A percentile compares a stretch with the other conserved stretches of the same genome.
phyloP scores from a whole-genome alignment of 495 filamentous ascomycete species.

The Aspergillus indologenus region DNA sequence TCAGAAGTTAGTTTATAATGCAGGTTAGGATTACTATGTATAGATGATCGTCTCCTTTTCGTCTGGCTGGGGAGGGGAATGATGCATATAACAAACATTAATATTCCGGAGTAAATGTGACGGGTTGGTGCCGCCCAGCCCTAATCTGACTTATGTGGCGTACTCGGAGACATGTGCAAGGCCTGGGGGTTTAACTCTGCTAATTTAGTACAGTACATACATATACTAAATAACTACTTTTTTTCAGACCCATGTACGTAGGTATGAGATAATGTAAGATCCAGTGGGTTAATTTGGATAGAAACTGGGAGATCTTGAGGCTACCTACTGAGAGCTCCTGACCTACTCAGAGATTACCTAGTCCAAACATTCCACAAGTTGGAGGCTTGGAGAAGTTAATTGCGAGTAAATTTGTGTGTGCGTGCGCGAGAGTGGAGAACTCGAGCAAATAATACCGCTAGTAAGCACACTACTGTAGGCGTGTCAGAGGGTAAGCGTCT shows the following conservation, averaged over 20 bases:
- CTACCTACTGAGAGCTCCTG: too few relatives aligned
- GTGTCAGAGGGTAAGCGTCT: conserved; percentile 14
- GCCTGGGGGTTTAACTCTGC: neutral
- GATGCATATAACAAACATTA: neutral
- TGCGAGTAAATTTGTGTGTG: too few relatives aligned
- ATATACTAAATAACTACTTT: too few relatives aligned
- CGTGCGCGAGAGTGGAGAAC: neutral
- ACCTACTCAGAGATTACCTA: too few relatives aligned
- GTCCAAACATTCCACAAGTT: too few relatives aligned
- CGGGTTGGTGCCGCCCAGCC: neutral
- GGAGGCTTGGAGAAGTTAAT: too few relatives aligned
- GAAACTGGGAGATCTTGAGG: too few relatives aligned
- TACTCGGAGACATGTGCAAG: neutral
- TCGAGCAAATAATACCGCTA: conserved; percentile 10
- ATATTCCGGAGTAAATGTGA: neutral
- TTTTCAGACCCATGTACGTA: too few relatives aligned
- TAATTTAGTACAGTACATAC: neutral
- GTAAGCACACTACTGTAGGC: conserved; percentile 10
- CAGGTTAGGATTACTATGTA: conserved; percentile 10
- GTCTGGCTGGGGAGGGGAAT: neutral
- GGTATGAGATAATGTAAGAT: too few relatives aligned
- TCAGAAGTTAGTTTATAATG: neutral
- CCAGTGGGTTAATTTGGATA: too few relatives aligned
- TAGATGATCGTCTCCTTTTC: conserved; percentile 12
- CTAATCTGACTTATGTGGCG: neutral